Conservation (phyloP, 306 rosid genomes). For the Quercus variabilis region DNA sequence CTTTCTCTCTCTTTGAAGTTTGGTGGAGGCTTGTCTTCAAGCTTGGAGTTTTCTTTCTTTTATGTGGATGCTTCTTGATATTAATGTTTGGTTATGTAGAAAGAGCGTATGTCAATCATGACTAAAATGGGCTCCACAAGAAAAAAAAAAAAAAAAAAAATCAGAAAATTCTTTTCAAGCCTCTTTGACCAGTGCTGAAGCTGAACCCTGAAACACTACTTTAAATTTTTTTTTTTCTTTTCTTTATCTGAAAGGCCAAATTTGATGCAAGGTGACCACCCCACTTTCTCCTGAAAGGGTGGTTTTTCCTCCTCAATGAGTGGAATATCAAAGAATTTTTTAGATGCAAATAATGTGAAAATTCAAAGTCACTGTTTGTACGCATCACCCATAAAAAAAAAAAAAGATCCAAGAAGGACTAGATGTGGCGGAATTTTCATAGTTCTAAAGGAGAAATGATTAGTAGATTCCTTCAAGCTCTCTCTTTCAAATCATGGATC, state of each 20-base stretch:
- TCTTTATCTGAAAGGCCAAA: conserved; percentile 39
- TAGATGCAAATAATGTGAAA: neutral
- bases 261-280: conserved; percentile 33
- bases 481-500: conserved; percentile 44
- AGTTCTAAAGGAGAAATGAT: conserved; percentile 38
- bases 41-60: conserved; percentile 30
- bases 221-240: neutral
- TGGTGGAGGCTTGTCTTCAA: conserved; percentile 10
- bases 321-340: conserved; percentile 1
- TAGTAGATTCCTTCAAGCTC: conserved; percentile 30
- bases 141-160: conserved; percentile 7
- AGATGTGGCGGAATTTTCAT: conserved; percentile 18
- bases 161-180: conserved; percentile 31
- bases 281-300: conserved; percentile 30
- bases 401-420: conserved; percentile 5
- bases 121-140: conserved; percentile 48
- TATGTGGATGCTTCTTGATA: conserved; percentile 25
- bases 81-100: conserved; percentile 20
- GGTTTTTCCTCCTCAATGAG: conserved; percentile 22
- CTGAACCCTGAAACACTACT: conserved; percentile 35
- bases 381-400: conserved; percentile 15
- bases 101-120: conserved; percentile 21
- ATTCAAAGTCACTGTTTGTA: conserved; percentile 14
- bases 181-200: conserved; percentile 54
- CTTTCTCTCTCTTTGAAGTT: conserved; percentile 13